Evolutionary conservation across 257 asterid genomes (phyloP).

Genomic region (Plantago ovata): DNA sequence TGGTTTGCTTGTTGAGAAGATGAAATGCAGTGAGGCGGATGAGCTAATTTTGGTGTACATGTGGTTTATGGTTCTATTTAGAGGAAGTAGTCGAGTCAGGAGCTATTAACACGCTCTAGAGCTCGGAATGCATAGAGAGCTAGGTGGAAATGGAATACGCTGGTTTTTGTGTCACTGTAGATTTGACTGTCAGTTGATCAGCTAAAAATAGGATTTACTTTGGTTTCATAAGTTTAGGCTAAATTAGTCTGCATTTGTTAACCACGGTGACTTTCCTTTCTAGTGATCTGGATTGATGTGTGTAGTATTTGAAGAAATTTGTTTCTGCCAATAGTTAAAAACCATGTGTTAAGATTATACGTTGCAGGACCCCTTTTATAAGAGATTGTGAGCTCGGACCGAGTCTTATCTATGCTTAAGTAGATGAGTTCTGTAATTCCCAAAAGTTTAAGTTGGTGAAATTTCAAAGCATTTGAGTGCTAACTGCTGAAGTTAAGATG

Average conservation of each 20-base stretch:
- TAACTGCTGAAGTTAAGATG: not conserved
- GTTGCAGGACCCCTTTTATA: too few relatives aligned
- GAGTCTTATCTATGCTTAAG: not conserved
- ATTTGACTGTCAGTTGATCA: not conserved
- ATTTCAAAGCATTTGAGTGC: not conserved
- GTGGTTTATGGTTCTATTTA: too few relatives aligned
- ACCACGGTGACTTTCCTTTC: not conserved
- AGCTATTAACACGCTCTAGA: too few relatives aligned
- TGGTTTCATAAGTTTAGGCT: not conserved
- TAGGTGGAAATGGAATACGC: too few relatives aligned
- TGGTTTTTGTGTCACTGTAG: too few relatives aligned
- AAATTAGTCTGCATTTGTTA: too few relatives aligned
- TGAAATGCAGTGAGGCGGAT: not conserved
- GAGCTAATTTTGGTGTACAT: not conserved
- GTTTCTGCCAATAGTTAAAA: not conserved
- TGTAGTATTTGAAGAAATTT: not conserved
- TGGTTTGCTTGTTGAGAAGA: not conserved
- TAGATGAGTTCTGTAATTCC: not conserved
- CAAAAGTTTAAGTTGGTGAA: not conserved
- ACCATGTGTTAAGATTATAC: not conserved
- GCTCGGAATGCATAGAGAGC: too few relatives aligned
- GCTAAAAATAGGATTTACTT: not conserved
- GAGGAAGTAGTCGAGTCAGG: too few relatives aligned
- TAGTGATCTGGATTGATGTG: not conserved
- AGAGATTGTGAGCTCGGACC: not conserved